Evolutionary conservation across 345 rosid genomes (phyloP).

Genomic region (Theobroma cacao): DNA sequence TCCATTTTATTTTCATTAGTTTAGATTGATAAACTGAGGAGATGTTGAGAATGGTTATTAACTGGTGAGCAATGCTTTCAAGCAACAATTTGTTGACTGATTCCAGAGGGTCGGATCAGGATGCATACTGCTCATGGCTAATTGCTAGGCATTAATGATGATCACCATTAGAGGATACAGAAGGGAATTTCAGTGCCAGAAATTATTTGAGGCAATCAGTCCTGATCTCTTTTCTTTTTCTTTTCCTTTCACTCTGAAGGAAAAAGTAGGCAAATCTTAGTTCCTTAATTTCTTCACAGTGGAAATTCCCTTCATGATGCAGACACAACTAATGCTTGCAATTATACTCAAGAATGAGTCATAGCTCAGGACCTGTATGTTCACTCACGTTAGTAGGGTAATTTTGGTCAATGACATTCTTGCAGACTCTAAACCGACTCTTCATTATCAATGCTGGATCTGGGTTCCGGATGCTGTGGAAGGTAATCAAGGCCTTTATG

Average conservation of each 20-base stretch:
- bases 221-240: neutral
- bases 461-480: slow-evolving; percentile 63
- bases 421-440: slow-evolving; percentile 46
- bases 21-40: neutral
- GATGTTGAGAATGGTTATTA: neutral
- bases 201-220: neutral
- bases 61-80: neutral
- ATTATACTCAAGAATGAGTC: neutral
- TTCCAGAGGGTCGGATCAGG: neutral
- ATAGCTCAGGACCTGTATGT: neutral
- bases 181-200: neutral
- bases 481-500: slow-evolving; percentile 48
- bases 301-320: neutral
- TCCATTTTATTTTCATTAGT: neutral
- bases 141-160: neutral
- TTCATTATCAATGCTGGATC: slow-evolving; percentile 66
- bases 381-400: neutral
- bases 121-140: neutral
- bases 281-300: neutral
- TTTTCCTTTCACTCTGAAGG: neutral
- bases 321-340: neutral
- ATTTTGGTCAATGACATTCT: slow-evolving; percentile 1
- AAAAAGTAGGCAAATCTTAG: neutral
- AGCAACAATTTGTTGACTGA: neutral
- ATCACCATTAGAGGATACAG: neutral